Base-by-base conservation (phyloP, 1,284 basidiomycete genomes). In the Mixia osmundae region DNA sequence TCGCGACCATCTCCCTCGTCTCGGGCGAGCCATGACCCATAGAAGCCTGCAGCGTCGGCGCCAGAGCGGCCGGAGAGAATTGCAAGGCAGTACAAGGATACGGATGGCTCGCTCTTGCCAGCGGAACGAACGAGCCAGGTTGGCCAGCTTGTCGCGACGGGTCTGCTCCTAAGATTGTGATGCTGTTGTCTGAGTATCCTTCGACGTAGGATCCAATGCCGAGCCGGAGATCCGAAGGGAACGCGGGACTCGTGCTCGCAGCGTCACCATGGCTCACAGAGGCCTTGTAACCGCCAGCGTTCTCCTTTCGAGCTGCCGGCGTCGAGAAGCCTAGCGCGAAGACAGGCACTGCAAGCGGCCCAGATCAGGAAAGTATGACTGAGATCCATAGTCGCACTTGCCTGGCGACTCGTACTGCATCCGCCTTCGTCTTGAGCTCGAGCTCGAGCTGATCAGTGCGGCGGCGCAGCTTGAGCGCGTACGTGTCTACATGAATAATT, bases 1-100 rank as follows among this genome's bases (percentile, higher is more conserved):
- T 87, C 10, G 83, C 85, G 12, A 94, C 62, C 35, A 89, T 58
- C 56, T 91, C 85, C 28, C 71, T 64, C 23, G 41, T 43, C 26
- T 20, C 44, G n/a, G n/a, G n/a, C n/a, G n/a, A n/a, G 24, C 36
- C 39, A 19, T 43, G 20, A 15, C 33, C 15, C 48, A 71, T 73
- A 50, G 69, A 65, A 7, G 66, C 61, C 73, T 71, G 78, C 30
- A 61, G n/a, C n/a, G n/a, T n/a, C n/a, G n/a, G n/a, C n/a, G n/a
- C n/a, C n/a, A n/a, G n/a, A 55, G 49, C 67, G 69, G 36, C 59
- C 64, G 31, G 61, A 54, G 19, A 76, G 64, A 16, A 66, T 64
- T 3, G 68, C 64, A 15, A 79, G 78, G 46, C 79, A 76, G 76
- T 80, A 5, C 75, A 75, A 7, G 78, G 79, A 57, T 80, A 83